Base-by-base conservation (phyloP, 495 filamentous ascomycete genomes). In the Letharia lupina region DNA sequence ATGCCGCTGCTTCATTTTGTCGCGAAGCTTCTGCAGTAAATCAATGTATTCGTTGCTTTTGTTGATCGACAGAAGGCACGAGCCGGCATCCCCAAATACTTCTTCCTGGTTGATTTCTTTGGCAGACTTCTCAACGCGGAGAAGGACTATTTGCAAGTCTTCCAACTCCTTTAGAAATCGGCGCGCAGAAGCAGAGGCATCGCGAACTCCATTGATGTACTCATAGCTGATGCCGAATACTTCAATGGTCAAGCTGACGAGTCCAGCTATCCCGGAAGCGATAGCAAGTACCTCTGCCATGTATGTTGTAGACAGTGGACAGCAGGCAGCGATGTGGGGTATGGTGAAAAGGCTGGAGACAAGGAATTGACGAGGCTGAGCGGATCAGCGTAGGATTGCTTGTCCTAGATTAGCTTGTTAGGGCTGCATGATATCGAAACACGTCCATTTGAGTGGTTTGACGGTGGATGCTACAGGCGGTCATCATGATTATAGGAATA, bases 241-340 rank as follows among this genome's bases (percentile, higher is more conserved):
- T 23, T 64, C 48, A 23, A 64, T 63, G 31, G 61, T 63, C 47
- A 63, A 39, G 61, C 61, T 63, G 18, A 63, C 15, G 2, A 63
- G 42, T 18, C 42, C 35, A 39, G 61, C 47, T 45, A 63, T 48
- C 2, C 61, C 61, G 8, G 61, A 63, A 3, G 61, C 61, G 12
- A 63, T 54, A 5, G 28, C 47, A 39, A 63, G 44, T 23, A n/a
- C 61, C 20, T 63, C 61, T 28, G 47, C 61, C 61, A 63, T 63
- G 11, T 28, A 4, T 35, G 52, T 56, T 15, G 12, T 56, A 56
- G 48, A 31, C 10, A 31, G 4, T 35, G 31, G 6, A 18, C 4
- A 16, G 15, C 18, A 56, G 52, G 12, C 52, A 35, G 8, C 1
- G 52, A 35, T 54, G 50, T 31, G 10, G 50, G 7, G 11, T 31